Evolutionary conservation across 1,284 basidiomycete species (phyloP).

Genomic region (Trichosporon ovoides): DNA sequence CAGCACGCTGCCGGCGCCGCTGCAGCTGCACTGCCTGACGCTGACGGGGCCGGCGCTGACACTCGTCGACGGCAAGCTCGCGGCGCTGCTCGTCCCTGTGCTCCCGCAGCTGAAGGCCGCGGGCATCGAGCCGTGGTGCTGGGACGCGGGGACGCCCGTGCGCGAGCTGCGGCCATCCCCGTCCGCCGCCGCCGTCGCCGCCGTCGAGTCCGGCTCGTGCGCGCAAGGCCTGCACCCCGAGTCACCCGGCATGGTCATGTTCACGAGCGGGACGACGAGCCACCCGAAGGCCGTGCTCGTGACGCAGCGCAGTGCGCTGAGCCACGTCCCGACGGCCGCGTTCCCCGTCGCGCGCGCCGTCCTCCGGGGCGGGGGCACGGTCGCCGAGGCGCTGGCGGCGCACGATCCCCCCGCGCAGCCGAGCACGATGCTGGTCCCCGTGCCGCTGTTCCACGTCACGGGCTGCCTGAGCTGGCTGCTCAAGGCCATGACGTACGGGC

Average conservation of each 20-base stretch:
- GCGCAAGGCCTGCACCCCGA: constrained; percentile 30
- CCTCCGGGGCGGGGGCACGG: constrained; percentile 27
- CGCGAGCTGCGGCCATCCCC: background rate
- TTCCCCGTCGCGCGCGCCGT: constrained; percentile 31
- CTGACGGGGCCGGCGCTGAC: constrained; percentile 26
- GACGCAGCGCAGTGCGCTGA: constrained; percentile 37
- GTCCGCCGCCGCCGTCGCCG: background rate
- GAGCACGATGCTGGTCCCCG: constrained; percentile 30
- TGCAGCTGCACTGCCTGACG: constrained; percentile 24
- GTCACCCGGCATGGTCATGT: constrained; percentile 40
- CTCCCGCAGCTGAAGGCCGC: background rate
- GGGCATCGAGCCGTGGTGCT: constrained; percentile 4
- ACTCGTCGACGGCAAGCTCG: constrained; percentile 27
- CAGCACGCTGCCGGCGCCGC: constrained; percentile 28
- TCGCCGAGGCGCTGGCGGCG: constrained; percentile 14
- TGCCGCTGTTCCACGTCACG: constrained; percentile 46
- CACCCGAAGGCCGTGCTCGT: constrained; percentile 39
- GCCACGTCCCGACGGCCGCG: constrained; percentile 31
- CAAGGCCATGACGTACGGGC: constrained; percentile 32
- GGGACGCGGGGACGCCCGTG: background rate
- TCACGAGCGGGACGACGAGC: constrained; percentile 36
- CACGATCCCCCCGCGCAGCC: constrained; percentile 13
- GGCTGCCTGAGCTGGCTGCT: constrained; percentile 44
- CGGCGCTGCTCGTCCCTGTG: background rate
- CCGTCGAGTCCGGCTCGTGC: constrained; percentile 8